phyloP scores from a whole-genome alignment of 164 flowering plant genomes.

The Dillenia suffruticosa region DNA sequence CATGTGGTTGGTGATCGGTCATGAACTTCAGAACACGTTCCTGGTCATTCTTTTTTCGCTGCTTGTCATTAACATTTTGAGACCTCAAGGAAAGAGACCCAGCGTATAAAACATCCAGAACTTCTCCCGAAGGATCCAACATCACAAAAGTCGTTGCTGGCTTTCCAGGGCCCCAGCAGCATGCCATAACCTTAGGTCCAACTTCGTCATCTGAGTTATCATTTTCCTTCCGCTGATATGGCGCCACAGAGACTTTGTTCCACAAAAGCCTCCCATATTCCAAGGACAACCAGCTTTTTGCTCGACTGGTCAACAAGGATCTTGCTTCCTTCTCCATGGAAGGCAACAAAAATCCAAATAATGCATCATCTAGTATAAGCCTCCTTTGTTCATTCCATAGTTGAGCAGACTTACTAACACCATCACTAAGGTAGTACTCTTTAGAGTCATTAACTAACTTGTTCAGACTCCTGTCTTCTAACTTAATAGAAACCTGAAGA shows the following conservation, averaged over 20 bases:
- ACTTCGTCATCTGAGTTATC: constrained; percentile 75
- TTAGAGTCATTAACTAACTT: constrained; percentile 51
- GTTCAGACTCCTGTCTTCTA: constrained; percentile 42
- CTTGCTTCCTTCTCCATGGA: constrained; percentile 96
- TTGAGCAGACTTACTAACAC: constrained; percentile 85
- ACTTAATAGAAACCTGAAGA: constrained; percentile 64
- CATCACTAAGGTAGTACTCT: constrained; percentile 71
- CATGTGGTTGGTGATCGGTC: constrained; percentile 91
- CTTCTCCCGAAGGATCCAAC: constrained; percentile 94
- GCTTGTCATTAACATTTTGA: constrained; percentile 77
- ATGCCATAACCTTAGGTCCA: constrained; percentile 93
- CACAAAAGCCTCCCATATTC: constrained; percentile 81
- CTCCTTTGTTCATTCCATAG: constrained; percentile 93
- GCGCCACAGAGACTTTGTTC: constrained; percentile 89
- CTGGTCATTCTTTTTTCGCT: constrained; percentile 86
- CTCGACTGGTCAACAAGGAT: constrained; percentile 60
- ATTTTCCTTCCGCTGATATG: constrained; percentile 72
- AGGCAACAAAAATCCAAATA: constrained; percentile 59
- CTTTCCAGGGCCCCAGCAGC: constrained; percentile 98
- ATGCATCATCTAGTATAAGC: constrained; percentile 73
- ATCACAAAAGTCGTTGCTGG: constrained; percentile 95
- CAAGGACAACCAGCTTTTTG: constrained; percentile 68
- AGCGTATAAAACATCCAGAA: constrained; percentile 77
- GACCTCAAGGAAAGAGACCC: constrained; percentile 69
- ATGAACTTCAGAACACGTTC: constrained; percentile 81